A percentile compares a stretch with the other conserved stretches of the same genome.
These are phyloP conservation scores for Aspergillus carbonarius DNA, from an alignment of 2,329 filamentous ascomycete genomes.

Conservation along the genomic window DNA sequence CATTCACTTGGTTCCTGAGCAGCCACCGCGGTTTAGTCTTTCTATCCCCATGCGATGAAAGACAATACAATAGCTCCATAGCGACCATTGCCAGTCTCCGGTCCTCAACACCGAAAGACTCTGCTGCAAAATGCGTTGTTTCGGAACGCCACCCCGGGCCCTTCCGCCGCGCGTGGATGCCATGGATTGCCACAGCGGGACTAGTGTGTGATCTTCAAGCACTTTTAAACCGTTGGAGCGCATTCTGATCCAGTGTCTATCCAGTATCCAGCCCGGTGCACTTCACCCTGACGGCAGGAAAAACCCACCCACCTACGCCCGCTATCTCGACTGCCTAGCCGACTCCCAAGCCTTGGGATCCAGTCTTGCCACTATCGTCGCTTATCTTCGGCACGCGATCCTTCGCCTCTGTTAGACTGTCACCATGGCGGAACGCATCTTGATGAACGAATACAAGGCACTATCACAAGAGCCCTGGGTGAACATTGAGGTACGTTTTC, in stretches of 20 bases:
- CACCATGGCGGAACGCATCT: slow-evolving; percentile 68
- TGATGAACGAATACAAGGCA: slow-evolving; percentile 84
- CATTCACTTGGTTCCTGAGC: too few relatives aligned
- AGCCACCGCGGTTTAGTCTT: too few relatives aligned
- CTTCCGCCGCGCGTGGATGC: slow-evolving; percentile 15
- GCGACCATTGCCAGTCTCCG: not conserved
- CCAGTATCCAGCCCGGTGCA: not conserved
- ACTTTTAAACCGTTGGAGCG: not conserved
- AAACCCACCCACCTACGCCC: not conserved
- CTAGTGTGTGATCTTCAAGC: slow-evolving; percentile 2
- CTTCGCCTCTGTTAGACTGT: not conserved
- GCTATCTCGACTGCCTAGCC: not conserved
- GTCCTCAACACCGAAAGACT: not conserved
- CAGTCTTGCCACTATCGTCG: not conserved
- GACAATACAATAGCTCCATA: not conserved
- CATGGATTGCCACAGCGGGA: slow-evolving; percentile 17
- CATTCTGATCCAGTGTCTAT: not conserved
- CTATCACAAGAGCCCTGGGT: slow-evolving; percentile 92
- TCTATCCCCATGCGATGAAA: too few relatives aligned
- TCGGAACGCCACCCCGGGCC: slow-evolving; percentile 12
- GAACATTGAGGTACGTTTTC: slow-evolving; percentile 69
- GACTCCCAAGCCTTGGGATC: not conserved
- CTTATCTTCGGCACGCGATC: not conserved
- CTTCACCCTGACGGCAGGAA: not conserved
- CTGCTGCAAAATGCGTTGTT: not conserved